Evolutionary conservation across 208 protist genomes (phyloP).

Genomic region (Leishmania tropica): DNA sequence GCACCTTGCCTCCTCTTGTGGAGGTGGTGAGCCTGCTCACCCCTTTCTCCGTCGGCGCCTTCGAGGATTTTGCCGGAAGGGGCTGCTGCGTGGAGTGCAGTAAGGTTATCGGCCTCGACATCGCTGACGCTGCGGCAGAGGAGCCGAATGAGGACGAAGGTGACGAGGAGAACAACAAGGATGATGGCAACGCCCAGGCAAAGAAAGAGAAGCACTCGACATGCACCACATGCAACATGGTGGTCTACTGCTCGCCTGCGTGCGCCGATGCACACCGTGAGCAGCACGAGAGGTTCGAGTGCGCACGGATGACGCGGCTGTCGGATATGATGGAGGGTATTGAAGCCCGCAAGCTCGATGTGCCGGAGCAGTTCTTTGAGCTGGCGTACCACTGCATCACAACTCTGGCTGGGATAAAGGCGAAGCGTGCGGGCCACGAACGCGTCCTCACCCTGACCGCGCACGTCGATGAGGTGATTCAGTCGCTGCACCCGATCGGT

Average conservation of each 20-base stretch:
- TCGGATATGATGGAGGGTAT: conserved; percentile 51
- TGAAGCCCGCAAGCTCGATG: conserved; percentile 36
- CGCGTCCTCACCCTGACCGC: conserved; percentile 47
- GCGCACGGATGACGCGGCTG: conserved; percentile 49
- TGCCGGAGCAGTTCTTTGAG: conserved; percentile 71
- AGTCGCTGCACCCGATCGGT: conserved; percentile 54
- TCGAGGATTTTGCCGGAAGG: conserved; percentile 49
- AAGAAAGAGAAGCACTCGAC: background rate
- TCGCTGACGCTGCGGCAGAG: conserved; percentile 1
- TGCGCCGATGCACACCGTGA: conserved; percentile 45
- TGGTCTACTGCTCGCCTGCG: conserved; percentile 59
- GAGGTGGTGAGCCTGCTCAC: conserved; percentile 42
- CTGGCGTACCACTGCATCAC: conserved; percentile 74
- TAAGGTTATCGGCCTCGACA: background rate
- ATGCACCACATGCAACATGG: conserved; percentile 52
- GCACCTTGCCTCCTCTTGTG: conserved; percentile 38
- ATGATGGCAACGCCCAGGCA: background rate
- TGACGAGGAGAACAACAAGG: background rate
- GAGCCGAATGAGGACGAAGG: background rate
- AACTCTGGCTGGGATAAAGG: conserved; percentile 53
- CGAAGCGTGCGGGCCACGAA: conserved; percentile 42
- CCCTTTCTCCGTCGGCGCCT: conserved; percentile 72
- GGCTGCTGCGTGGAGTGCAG: conserved; percentile 68
- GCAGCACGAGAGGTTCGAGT: conserved; percentile 78
- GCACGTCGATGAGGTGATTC: conserved; percentile 65